Conservation (phyloP, 2,329 filamentous ascomycete genomes). For the Epichloe coenophiala region DNA sequence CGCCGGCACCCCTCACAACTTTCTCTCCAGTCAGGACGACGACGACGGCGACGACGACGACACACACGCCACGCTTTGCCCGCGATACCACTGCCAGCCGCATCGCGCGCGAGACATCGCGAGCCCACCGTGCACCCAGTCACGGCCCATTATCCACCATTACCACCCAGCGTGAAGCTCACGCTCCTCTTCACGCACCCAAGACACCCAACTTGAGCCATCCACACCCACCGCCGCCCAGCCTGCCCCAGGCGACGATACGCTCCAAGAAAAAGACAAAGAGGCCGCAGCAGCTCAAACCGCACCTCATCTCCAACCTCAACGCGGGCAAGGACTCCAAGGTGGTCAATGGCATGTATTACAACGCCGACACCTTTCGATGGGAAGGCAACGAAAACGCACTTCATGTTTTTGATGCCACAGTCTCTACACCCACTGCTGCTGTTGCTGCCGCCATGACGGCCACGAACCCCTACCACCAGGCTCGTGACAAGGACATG, state of each 20-base stretch:
- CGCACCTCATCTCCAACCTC: slow-evolving; percentile 80
- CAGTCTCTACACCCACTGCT: slow-evolving; percentile 40
- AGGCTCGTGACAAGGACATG: slow-evolving; percentile 42
- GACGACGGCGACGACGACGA: neutral
- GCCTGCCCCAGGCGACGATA: slow-evolving; percentile 26
- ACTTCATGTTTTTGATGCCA: slow-evolving; percentile 61
- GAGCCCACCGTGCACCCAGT: slow-evolving; percentile 45
- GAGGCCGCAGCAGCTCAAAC: slow-evolving; percentile 54
- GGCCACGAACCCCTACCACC: slow-evolving; percentile 13
- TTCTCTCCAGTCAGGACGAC: slow-evolving; percentile 41
- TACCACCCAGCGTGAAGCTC: slow-evolving; percentile 39
- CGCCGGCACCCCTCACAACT: slow-evolving; percentile 39
- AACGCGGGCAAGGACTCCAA: slow-evolving; percentile 62
- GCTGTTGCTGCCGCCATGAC: slow-evolving; percentile 13
- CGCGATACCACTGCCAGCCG: slow-evolving; percentile 53
- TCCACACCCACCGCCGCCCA: slow-evolving; percentile 18
- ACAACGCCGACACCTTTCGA: slow-evolving; percentile 71
- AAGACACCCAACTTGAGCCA: slow-evolving; percentile 29
- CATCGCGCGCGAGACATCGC: slow-evolving; percentile 47
- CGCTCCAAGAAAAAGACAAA: slow-evolving; percentile 45
- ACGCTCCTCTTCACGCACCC: slow-evolving; percentile 38
- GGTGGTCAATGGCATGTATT: slow-evolving; percentile 81
- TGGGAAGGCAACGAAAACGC: slow-evolving; percentile 97
- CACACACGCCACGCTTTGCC: slow-evolving; percentile 45
- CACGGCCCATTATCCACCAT: slow-evolving; percentile 39